phyloP scores from a whole-genome alignment of 148 eudicot species.

The Silene latifolia region DNA sequence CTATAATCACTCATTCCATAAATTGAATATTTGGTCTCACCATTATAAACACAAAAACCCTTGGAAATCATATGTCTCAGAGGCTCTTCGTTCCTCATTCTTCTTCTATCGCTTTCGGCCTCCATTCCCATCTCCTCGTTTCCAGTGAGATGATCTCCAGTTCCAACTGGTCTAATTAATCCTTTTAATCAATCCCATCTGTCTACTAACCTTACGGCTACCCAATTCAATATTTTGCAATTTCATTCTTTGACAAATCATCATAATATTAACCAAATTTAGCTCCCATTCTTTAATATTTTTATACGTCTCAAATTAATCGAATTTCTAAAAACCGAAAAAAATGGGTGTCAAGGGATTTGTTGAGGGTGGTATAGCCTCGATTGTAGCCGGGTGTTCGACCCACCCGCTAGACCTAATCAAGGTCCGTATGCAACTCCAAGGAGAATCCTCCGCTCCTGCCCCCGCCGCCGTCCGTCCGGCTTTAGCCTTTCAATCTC shows the following conservation, averaged over 20 bases:
- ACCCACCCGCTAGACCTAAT: conserved; percentile 69
- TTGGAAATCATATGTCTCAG: conserved; percentile 56
- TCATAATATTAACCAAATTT: neutral
- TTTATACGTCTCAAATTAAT: neutral
- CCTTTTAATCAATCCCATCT: neutral
- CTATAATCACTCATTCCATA: neutral
- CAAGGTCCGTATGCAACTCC: conserved; percentile 79
- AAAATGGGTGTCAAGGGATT: conserved; percentile 65
- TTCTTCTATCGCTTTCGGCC: conserved; percentile 56
- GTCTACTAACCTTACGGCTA: no score
- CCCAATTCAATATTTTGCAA: no score
- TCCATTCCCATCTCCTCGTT: conserved; percentile 69
- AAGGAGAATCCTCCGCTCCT: conserved; percentile 39
- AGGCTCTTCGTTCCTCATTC: conserved; percentile 64
- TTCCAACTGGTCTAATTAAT: conserved; percentile 44
- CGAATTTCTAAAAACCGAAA: neutral
- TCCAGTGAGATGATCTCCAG: conserved; percentile 61
- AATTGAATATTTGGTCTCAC: neutral
- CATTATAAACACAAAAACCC: neutral
- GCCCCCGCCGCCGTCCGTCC: conserved; percentile 44
- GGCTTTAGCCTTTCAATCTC: conserved; percentile 41
- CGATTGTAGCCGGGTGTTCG: conserved; percentile 55
- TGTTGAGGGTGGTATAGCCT: conserved; percentile 70
- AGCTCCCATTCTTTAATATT: neutral
- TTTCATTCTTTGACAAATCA: no score